Evolutionary conservation across 2,329 filamentous ascomycete genomes (phyloP).

Genomic region (Ophiocordyceps camponoti-rufipedis): DNA sequence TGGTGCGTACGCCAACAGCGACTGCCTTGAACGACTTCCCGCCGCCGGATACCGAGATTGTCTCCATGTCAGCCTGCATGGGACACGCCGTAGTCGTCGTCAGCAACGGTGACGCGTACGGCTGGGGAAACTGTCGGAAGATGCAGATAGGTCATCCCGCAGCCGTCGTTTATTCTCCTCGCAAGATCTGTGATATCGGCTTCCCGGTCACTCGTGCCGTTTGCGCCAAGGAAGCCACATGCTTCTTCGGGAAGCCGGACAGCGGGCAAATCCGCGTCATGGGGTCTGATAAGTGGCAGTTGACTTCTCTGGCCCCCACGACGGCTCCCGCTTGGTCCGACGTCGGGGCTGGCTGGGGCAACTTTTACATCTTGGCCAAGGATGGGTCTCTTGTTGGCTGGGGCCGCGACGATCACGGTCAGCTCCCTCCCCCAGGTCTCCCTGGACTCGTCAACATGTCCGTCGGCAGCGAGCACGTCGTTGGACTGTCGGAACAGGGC

Average conservation of each 20-base stretch:
- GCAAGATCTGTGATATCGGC: constrained; percentile 34
- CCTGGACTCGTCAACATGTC: constrained; percentile 46
- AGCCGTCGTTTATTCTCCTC: constrained; percentile 37
- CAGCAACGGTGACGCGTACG: constrained; percentile 59
- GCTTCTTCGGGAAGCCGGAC: constrained; percentile 37
- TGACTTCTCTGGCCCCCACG: constrained; percentile 38
- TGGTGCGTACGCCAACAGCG: constrained; percentile 28
- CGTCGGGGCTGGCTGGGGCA: constrained; percentile 67
- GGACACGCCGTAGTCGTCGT: constrained; percentile 60
- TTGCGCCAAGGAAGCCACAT: constrained; percentile 77
- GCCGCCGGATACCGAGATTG: constrained; percentile 35
- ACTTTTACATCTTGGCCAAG: constrained; percentile 49
- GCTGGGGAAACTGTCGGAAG: constrained; percentile 78
- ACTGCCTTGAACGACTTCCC: constrained; percentile 43
- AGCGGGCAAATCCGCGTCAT: constrained; percentile 47
- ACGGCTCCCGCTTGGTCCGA: constrained; percentile 41
- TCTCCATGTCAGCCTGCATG: constrained; percentile 54
- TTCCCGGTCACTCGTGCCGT: constrained; percentile 51
- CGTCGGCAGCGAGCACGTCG: constrained; percentile 76
- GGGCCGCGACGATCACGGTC: constrained; percentile 75
- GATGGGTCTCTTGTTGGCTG: constrained; percentile 49
- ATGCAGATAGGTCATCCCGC: constrained; percentile 55
- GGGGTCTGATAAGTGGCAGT: constrained; percentile 57
- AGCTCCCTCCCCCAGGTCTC: constrained; percentile 48
- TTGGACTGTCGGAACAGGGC: constrained; percentile 47